These are phyloP conservation scores for Aspergillus aculeatus DNA, from an alignment of 2,329 filamentous ascomycete species.

Conservation along the genomic window DNA sequence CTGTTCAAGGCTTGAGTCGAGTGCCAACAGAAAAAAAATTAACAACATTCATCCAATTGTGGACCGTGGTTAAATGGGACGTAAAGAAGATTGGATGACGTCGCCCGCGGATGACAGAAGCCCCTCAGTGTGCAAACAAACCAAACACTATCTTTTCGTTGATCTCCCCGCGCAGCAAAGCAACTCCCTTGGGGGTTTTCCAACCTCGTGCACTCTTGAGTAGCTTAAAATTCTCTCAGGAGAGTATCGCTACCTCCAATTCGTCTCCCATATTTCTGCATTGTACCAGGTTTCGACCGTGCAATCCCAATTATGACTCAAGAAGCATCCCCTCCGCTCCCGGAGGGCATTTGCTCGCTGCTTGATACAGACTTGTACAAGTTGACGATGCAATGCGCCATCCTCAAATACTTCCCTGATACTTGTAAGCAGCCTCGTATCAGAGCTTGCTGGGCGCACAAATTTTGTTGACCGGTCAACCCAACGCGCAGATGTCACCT, in stretches of 20 bases:
- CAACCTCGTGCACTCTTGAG: not conserved
- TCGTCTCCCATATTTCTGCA: not conserved
- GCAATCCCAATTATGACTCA: conserved; percentile 26
- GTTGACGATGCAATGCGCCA: conserved; percentile 96
- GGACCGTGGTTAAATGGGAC: too few species aligned
- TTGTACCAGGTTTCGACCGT: not conserved
- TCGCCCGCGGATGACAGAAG: conserved; percentile 4
- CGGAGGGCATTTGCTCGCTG: conserved; percentile 78
- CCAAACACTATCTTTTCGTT: conserved; percentile 11
- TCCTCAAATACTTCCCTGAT: conserved; percentile 86
- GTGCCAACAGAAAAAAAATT: not conserved
- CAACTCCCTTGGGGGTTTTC: conserved; percentile 9
- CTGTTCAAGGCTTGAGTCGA: not conserved
- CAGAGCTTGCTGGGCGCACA: too few species aligned
- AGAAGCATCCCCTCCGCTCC: conserved; percentile 24
- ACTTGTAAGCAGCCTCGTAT: conserved; percentile 40
- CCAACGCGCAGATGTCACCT: conserved; percentile 64
- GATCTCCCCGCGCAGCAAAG: conserved; percentile 10
- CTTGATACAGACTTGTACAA: conserved; percentile 90
- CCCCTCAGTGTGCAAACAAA: conserved; percentile 13
- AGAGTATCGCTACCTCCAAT: not conserved
- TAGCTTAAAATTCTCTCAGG: not conserved
- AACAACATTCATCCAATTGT: too few species aligned
- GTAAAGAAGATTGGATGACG: not conserved
- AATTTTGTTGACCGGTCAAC: conserved; percentile 5